Evolutionary conservation across 495 filamentous ascomycete species (phyloP), one percentile per base, ranked within the genome.

Genomic region (Mytilinidion resinicola): DNA sequence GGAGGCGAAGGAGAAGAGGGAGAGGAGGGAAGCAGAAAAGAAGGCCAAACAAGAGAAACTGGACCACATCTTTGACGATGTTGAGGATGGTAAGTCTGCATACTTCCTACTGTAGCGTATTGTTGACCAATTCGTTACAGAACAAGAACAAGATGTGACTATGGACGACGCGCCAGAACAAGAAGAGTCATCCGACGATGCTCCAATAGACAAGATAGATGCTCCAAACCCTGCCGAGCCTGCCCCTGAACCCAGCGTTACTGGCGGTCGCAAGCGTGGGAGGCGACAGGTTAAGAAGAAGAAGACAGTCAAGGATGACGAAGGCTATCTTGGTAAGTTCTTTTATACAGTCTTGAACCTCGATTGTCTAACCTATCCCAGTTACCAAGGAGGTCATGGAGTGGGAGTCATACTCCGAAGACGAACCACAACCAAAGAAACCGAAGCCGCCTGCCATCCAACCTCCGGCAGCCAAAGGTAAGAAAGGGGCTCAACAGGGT

Each of bases 341-440:
- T 44, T 44, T 38, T 21, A 11, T 36, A 20, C 15, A 12, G 36
- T 5, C 21, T 36, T 51, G 25, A 44, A n/a, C 15, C 44, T 48
- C 51, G 19, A 35, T 51, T 1, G 25, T 15, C 43, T 69, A 51
- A 69, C 64, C 25, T 56, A 36, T 17, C 53, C n/a, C 65, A 95
- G 93, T 97, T 15, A 97, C 93, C 11, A 86, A 85, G 62, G 87
- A 92, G 66, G 92, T 96, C 67, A 75, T 82, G 1, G 84, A 79
- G 1, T 98, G 93, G 93, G 93, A 97, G 71, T 95, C 89, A 5
- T 97, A 95, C 76, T 96, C 90, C 2, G 88, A 91, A 62, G 91
- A 95, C 66, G 93, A 96, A 61, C 89, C 91, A 50, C 77, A 79
- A 42, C 77, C 80, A 41, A 82, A 85, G 63, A 87, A 85, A 69